Evolutionary conservation across 805 yeast genomes (phyloP), one percentile per base, ranked within the genome.

Genomic region (Candida alai): DNA sequence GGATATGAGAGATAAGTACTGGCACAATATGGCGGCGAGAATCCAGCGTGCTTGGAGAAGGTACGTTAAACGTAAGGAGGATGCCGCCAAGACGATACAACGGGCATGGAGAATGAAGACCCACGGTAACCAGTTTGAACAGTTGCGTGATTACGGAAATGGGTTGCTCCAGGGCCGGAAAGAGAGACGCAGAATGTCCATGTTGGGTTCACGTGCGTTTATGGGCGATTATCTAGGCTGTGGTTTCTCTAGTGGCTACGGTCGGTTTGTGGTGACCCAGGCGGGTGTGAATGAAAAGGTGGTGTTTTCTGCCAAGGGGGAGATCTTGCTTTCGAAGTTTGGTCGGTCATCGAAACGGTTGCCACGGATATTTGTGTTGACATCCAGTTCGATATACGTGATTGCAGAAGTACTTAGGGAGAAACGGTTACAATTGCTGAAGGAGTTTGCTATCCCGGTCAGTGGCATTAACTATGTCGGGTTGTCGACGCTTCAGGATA

Each of bases 11-110:
- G 99, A 93, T 51, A 84, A 80, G 65, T 93, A 88, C 56, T 93
- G 98, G 97, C 90, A 87, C 52, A 86, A 85, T 48, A 93, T 93
- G 95, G 98, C 98, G 4, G 89, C 95, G 3, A 78, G 95, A 49
- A 90, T 93, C 48, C 99, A 93, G 68, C 77, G 97, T 45, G 97
- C 98, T 3, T 88, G 97, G 85, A 76, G 98, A 66, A 71, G 85
- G 49, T 85, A 82, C 54, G 65, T 80, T 42, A 80, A 78, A 58
- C 73, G 85, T 52, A 80, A 89, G 63, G 83, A 80, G 37, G 95
- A 86, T 49, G 88, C 95, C 16, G 97, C 96, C 2, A 77, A 74
- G 39, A 73, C 70, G 34, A 77, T 87, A 27, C 97, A 89, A 61
- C 73, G 80, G 41, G 78, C 84, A 30, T 86, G 95, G 83, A 77